These are phyloP conservation scores for Rickenella mellea DNA, from an alignment of 768 basidiomycete genomes.

Conservation along the genomic window DNA sequence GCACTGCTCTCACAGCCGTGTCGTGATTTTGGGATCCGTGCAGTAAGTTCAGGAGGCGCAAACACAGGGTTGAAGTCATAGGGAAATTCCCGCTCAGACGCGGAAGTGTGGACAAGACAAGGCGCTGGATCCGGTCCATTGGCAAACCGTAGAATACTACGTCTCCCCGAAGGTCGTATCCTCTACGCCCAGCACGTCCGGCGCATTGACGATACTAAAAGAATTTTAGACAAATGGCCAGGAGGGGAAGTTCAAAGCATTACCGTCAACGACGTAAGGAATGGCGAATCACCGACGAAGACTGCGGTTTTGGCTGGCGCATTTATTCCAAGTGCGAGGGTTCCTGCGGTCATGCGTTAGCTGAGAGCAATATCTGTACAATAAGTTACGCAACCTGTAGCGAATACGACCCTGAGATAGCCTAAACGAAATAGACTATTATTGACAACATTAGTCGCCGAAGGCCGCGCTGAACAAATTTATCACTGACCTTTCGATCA, in stretches of 20 bases:
- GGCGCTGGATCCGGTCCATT: constrained; percentile 51
- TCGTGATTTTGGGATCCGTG: constrained; percentile 46
- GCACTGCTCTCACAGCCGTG: constrained; percentile 38
- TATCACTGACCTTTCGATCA: constrained; percentile 42
- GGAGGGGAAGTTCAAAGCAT: constrained; percentile 9
- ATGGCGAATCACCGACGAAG: constrained; percentile 56
- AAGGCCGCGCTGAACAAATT: not conserved
- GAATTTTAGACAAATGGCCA: not conserved
- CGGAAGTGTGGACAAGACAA: constrained; percentile 55
- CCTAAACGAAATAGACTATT: constrained; percentile 51
- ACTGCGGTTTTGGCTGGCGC: constrained; percentile 59
- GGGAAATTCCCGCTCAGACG: constrained; percentile 57
- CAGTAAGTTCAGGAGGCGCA: constrained; percentile 58
- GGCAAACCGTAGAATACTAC: constrained; percentile 66
- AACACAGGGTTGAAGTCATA: constrained; percentile 51
- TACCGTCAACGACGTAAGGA: constrained; percentile 51
- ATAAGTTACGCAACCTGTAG: constrained; percentile 36
- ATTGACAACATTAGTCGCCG: not conserved
- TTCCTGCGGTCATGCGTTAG: constrained; percentile 34
- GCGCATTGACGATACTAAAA: constrained; percentile 62
- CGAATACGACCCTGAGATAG: constrained; percentile 54
- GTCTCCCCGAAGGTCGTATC: constrained; percentile 59
- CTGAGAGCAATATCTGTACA: not conserved
- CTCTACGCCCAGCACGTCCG: constrained; percentile 65
- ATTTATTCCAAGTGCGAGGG: constrained; percentile 68